Percentiles rank a stretch among this genome's conserved stretches.
These are phyloP conservation scores for Neurospora sp. DNA, from an alignment of 495 filamentous ascomycete genomes.

Conservation along the genomic window DNA sequence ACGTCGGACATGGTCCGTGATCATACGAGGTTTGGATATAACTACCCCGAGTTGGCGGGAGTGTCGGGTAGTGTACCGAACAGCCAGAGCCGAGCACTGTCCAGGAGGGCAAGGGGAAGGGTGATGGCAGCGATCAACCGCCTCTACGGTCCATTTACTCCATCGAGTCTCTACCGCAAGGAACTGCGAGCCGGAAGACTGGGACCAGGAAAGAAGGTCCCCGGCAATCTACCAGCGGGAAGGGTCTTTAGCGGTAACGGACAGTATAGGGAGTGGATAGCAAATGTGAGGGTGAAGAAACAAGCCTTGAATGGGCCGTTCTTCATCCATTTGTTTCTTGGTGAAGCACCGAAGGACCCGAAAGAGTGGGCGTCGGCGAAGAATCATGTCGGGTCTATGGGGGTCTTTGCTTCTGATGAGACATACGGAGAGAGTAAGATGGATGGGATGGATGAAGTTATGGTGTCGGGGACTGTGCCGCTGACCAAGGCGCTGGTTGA, in stretches of 20 bases:
- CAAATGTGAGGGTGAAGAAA: constrained; percentile 47
- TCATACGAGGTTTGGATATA: constrained; percentile 45
- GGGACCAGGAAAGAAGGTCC: background rate
- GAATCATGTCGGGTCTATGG: constrained; percentile 44
- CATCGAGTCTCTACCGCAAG: constrained; percentile 22
- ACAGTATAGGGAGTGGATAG: constrained; percentile 47
- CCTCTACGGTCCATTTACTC: constrained; percentile 40
- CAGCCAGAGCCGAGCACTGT: background rate
- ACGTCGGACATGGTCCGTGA: constrained; percentile 34
- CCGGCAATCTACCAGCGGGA: background rate
- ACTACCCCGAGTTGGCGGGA: constrained; percentile 44
- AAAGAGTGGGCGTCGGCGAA: constrained; percentile 30
- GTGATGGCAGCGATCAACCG: constrained; percentile 41
- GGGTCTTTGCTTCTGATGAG: constrained; percentile 32
- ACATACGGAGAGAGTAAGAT: constrained; percentile 5
- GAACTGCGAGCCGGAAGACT: constrained; percentile 3
- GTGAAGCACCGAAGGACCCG: constrained; percentile 30
- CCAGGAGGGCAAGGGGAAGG: constrained; percentile 19
- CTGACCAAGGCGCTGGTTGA: constrained; percentile 43
- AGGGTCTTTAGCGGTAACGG: constrained; percentile 17
- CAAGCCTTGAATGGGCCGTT: constrained; percentile 45
- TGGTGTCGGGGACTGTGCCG: constrained; percentile 45
- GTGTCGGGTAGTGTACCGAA: constrained; percentile 5
- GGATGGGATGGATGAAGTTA: constrained; percentile 4
- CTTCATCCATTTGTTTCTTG: constrained; percentile 52